phyloP scores from a whole-genome alignment of 192 early-diverging fungal species.

The Backusella morwellensis region DNA sequence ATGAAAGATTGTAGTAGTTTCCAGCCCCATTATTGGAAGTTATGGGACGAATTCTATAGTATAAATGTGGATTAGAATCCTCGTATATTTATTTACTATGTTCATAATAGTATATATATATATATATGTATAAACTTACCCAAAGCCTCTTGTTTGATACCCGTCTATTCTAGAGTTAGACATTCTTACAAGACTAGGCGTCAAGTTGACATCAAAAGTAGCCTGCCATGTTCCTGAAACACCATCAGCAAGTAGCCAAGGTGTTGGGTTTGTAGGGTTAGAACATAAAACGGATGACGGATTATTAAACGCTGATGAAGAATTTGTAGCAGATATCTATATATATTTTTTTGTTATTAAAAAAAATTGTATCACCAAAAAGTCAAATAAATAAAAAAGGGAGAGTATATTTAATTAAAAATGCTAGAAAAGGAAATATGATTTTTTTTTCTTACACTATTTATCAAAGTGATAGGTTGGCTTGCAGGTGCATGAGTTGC shows the following conservation, averaged over 20 bases:
- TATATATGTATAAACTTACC: background rate
- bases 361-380: background rate
- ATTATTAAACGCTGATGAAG: background rate
- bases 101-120: background rate
- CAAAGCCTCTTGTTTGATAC: background rate
- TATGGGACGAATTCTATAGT: background rate
- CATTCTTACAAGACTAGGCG: background rate
- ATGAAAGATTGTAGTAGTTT: constrained; percentile 33
- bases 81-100: background rate
- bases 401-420: background rate
- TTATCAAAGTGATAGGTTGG: constrained; percentile 51
- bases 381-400: constrained; percentile 11
- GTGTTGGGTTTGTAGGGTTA: background rate
- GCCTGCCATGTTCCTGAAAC: constrained; percentile 5
- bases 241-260: constrained; percentile 6
- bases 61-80: background rate
- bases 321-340: constrained; percentile 1
- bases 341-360: background rate
- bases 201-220: background rate
- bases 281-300: constrained; percentile 7
- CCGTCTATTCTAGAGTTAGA: background rate
- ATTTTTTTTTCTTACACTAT: constrained; percentile 15
- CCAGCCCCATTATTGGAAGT: background rate
- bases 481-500: constrained; percentile 36
- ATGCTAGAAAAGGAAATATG: constrained; percentile 9